These are phyloP conservation scores for Plectranthus barbatus DNA, from an alignment of 257 asterid species.

Conservation along the genomic window DNA sequence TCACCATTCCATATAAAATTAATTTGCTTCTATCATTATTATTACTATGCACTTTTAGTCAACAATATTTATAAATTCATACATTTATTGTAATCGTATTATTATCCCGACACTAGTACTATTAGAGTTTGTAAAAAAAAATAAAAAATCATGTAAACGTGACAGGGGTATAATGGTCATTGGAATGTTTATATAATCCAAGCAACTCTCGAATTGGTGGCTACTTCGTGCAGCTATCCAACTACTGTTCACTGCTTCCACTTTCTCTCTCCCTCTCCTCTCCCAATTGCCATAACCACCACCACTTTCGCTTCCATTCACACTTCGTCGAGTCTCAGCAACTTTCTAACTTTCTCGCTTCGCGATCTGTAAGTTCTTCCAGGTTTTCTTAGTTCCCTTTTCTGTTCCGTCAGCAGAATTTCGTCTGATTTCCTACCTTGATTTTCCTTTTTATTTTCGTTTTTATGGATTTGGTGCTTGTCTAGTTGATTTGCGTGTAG, in stretches of 20 bases:
- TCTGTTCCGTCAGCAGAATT: neutral
- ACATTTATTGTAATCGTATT: no score
- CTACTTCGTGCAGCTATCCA: constrained; percentile 24
- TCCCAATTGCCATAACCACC: constrained; percentile 6
- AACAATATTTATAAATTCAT: neutral
- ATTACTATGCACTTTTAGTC: neutral
- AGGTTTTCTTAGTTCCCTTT: neutral
- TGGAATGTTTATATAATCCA: constrained; percentile 24
- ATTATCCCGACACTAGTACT: no score
- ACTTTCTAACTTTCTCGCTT: constrained; percentile 7
- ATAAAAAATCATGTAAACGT: neutral
- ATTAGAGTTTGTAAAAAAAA: neutral
- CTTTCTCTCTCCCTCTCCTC: neutral
- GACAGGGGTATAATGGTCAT: constrained; percentile 27
- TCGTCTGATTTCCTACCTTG: neutral
- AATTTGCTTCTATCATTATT: neutral
- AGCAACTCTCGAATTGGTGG: constrained; percentile 24
- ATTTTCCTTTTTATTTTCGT: neutral
- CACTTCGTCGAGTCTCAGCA: no score
- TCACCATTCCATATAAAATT: neutral
- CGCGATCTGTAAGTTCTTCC: constrained; percentile 27
- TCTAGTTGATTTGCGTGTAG: neutral
- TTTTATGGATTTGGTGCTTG: neutral
- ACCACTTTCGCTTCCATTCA: constrained; percentile 9
- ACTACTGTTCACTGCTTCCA: constrained; percentile 18